Evolutionary conservation across 164 flowering plant genomes (phyloP).

Genomic region (Saururus chinensis): DNA sequence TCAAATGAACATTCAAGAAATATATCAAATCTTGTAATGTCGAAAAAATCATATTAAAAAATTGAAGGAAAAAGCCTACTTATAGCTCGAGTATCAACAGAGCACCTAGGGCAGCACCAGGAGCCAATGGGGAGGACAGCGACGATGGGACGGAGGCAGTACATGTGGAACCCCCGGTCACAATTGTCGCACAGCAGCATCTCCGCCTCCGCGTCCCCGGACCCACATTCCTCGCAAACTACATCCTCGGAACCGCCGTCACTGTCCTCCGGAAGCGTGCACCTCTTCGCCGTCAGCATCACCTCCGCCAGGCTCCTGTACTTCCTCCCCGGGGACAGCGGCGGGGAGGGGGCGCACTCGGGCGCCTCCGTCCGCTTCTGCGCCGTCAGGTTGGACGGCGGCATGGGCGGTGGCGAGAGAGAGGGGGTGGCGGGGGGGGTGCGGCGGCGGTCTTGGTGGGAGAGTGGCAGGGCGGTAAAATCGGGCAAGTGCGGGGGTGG

Average conservation of each 20-base stretch:
- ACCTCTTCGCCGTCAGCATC: slow-evolving; percentile 27
- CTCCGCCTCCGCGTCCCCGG: slow-evolving; percentile 41
- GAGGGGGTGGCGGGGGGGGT: no score
- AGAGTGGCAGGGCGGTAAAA: not conserved
- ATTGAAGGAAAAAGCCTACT: no score
- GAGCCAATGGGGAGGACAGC: slow-evolving; percentile 46
- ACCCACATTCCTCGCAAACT: slow-evolving; percentile 49
- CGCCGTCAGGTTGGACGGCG: slow-evolving; percentile 17
- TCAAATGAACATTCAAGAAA: not conserved
- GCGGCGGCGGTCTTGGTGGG: no score
- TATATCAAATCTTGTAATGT: not conserved
- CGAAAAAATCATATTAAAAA: not conserved
- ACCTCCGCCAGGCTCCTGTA: slow-evolving; percentile 38
- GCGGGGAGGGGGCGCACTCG: slow-evolving; percentile 6
- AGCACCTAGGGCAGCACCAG: slow-evolving; percentile 56
- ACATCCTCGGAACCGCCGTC: slow-evolving; percentile 17
- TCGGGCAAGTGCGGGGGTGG: not conserved
- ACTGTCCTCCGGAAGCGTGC: slow-evolving; percentile 7
- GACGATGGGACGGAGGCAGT: slow-evolving; percentile 54
- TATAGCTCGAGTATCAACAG: slow-evolving; percentile 21
- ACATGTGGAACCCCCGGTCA: slow-evolving; percentile 51
- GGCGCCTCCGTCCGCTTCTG: slow-evolving; percentile 26
- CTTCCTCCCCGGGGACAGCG: slow-evolving; percentile 24
- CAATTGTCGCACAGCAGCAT: slow-evolving; percentile 59
- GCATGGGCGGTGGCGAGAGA: no score